Percentiles rank a stretch among this genome's conserved stretches.
These are phyloP conservation scores for Stachybotrys chlorohalonatus DNA, from an alignment of 2,329 filamentous ascomycete species.

Conservation along the genomic window DNA sequence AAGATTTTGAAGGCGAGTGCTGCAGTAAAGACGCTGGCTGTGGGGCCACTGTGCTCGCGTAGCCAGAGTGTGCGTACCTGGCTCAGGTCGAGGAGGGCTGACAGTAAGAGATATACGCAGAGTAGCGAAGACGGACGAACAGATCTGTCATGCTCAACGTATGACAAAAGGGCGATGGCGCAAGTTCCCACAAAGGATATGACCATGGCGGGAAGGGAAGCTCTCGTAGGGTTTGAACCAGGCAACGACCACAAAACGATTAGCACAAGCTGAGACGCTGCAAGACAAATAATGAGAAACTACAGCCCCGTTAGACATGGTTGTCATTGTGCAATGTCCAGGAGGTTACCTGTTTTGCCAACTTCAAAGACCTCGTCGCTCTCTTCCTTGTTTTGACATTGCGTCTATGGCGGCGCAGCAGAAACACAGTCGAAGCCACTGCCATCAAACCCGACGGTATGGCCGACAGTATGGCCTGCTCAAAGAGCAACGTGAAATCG, in stretches of 20 bases:
- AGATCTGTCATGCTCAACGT: constrained; percentile 18
- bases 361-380: background rate
- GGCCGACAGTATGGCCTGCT: constrained; percentile 31
- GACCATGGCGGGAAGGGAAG: background rate
- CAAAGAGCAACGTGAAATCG: constrained; percentile 36
- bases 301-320: background rate
- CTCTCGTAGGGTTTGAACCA: background rate
- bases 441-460: constrained; percentile 24
- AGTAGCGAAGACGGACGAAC: constrained; percentile 30
- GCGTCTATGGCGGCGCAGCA: background rate
- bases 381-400: background rate
- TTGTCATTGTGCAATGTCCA: no score
- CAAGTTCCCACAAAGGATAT: background rate
- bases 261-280: background rate
- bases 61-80: constrained; percentile 29
- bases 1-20: constrained; percentile 18
- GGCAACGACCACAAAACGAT: background rate
- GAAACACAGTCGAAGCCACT: background rate
- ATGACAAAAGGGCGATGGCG: background rate
- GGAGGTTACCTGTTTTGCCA: background rate
- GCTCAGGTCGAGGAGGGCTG: constrained; percentile 28
- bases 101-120: constrained; percentile 27
- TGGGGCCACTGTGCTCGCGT: background rate
- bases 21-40: constrained; percentile 17
- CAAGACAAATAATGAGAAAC: background rate